These are phyloP conservation scores for Metarhizium humberi DNA, from an alignment of 2,329 filamentous ascomycete species.

Conservation along the genomic window DNA sequence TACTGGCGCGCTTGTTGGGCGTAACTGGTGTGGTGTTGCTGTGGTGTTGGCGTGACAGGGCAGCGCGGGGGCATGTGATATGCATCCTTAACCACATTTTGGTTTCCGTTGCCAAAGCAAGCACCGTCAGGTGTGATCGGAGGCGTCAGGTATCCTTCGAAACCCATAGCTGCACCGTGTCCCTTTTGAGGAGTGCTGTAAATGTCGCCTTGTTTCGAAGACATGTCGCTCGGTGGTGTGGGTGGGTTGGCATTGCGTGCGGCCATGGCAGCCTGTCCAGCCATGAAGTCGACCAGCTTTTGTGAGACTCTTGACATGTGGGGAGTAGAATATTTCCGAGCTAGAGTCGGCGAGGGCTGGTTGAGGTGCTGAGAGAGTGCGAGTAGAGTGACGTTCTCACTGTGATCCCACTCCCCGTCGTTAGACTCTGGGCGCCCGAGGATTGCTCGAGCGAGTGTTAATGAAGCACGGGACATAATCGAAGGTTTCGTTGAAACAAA, in stretches of 20 bases:
- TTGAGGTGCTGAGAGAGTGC: constrained; percentile 50
- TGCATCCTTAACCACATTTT: constrained; percentile 34
- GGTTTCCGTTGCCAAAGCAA: constrained; percentile 32
- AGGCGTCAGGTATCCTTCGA: constrained; percentile 72
- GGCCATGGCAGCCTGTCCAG: constrained; percentile 47
- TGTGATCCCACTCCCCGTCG: constrained; percentile 67
- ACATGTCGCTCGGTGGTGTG: constrained; percentile 47
- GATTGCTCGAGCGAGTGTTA: constrained; percentile 80
- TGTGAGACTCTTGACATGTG: constrained; percentile 44
- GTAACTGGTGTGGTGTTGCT: constrained; percentile 29
- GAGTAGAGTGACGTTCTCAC: constrained; percentile 57
- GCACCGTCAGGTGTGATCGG: constrained; percentile 74
- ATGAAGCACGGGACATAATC: constrained; percentile 77
- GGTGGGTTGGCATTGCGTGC: constrained; percentile 43
- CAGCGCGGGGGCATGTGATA: constrained; percentile 44
- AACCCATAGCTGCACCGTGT: constrained; percentile 51
- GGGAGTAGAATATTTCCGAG: constrained; percentile 49
- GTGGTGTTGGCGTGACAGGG: constrained; percentile 53
- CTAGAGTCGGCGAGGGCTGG: constrained; percentile 47
- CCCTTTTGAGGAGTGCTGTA: constrained; percentile 76
- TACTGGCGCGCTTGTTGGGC: constrained; percentile 26
- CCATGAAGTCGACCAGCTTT: constrained; percentile 49
- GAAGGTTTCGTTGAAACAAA: constrained; percentile 91
- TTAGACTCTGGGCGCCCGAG: constrained; percentile 69
- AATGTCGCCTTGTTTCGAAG: constrained; percentile 46